phyloP scores from a whole-genome alignment of 2,329 filamentous ascomycete species.

The Chaetomiaceae sp. region DNA sequence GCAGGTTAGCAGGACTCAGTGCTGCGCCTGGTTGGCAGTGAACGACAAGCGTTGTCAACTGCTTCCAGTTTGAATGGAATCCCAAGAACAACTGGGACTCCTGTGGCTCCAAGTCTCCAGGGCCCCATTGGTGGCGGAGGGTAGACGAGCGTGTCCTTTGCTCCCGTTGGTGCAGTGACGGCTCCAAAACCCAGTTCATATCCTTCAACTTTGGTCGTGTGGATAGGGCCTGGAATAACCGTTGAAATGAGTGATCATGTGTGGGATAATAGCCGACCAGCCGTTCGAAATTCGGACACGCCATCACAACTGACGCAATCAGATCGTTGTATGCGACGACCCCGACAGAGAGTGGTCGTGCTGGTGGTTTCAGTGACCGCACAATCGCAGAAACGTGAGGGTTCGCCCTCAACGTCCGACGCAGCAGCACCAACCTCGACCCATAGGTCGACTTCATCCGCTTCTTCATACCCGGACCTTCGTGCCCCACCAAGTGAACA shows the following conservation, averaged over 20 bases:
- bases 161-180: constrained; percentile 34
- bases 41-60: constrained; percentile 53
- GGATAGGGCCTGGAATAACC: constrained; percentile 56
- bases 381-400: constrained; percentile 52
- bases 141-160: constrained; percentile 30
- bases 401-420: constrained; percentile 53
- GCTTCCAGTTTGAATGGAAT: constrained; percentile 51
- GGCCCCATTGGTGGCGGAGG: constrained; percentile 26
- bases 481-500: constrained; percentile 55
- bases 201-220: constrained; percentile 52
- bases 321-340: constrained; percentile 52
- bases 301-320: constrained; percentile 58
- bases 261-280: constrained; percentile 50
- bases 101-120: constrained; percentile 38
- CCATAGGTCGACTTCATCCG: constrained; percentile 51
- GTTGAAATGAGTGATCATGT: constrained; percentile 54
- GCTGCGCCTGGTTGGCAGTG: constrained; percentile 55
- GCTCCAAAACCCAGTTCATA: constrained; percentile 56
- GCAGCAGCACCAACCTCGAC: constrained; percentile 51
- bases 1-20: constrained; percentile 48
- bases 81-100: constrained; percentile 33
- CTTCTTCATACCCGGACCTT: constrained; percentile 53
- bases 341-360: constrained; percentile 38
- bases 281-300: constrained; percentile 60
- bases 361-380: constrained; percentile 53